Conservation (phyloP, 495 filamentous ascomycete species). For the Penicillium pancosmium region DNA sequence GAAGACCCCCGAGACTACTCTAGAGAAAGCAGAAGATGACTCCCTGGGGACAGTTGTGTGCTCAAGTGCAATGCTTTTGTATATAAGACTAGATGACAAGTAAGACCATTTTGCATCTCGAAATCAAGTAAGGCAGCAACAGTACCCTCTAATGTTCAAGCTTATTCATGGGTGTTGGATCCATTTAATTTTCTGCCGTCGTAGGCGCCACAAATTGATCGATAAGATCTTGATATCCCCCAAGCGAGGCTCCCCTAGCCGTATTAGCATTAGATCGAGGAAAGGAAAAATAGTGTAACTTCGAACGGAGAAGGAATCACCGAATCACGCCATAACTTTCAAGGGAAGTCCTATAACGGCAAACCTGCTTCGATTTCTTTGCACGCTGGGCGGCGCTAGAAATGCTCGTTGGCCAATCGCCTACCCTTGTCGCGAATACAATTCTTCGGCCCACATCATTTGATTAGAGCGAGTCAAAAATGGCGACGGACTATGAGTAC, state of each 20-base stretch:
- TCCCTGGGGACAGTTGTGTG: no score
- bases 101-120: no score
- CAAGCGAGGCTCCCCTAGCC: background rate
- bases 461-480: background rate
- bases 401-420: background rate
- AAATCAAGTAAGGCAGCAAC: no score
- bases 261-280: background rate
- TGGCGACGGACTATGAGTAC: no score
- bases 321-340: background rate
- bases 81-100: no score
- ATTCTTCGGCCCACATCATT: background rate
- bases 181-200: background rate
- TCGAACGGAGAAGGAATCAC: background rate
- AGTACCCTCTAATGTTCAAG: no score
- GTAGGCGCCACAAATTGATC: background rate
- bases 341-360: background rate
- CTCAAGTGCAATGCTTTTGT: no score
- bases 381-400: background rate
- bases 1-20: background rate
- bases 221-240: background rate
- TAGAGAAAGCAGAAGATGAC: no score
- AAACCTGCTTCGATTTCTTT: background rate
- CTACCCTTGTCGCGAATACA: no score
- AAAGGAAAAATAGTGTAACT: background rate
- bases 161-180: background rate